Percentiles rank a stretch among this genome's conserved stretches.
Conservation (phyloP, 2,329 filamentous ascomycete genomes). For the Thermothelomyces thermophilus region DNA sequence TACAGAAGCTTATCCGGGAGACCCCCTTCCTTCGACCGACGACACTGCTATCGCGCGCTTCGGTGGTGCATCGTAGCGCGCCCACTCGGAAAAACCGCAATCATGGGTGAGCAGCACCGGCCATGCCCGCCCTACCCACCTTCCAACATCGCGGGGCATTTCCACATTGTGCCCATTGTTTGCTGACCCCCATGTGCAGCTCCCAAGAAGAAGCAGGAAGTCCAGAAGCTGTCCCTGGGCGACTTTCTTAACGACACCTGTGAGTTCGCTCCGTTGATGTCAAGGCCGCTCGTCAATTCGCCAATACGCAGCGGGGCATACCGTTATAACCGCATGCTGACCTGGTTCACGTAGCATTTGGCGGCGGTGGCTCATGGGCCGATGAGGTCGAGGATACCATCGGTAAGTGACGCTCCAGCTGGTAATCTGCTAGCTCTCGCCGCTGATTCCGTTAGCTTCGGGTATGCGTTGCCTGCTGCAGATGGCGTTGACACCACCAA, state of each 20-base stretch:
- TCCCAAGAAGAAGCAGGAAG: constrained; percentile 79
- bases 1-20: constrained; percentile 9
- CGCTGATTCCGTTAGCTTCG: constrained; percentile 23
- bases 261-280: constrained; percentile 47
- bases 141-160: constrained; percentile 3
- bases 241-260: constrained; percentile 90
- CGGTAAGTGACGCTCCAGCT: constrained; percentile 47
- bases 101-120: constrained; percentile 29
- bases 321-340: constrained; percentile 15
- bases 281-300: constrained; percentile 20
- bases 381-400: constrained; percentile 95
- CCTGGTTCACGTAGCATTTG: constrained; percentile 16
- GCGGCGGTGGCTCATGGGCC: constrained; percentile 73
- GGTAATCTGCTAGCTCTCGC: neutral
- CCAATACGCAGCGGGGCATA: constrained; percentile 26
- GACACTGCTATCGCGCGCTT: constrained; percentile 24
- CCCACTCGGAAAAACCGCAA: constrained; percentile 26
- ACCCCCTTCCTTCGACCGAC: constrained; percentile 17
- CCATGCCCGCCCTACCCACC: neutral
- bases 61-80: constrained; percentile 28
- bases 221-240: constrained; percentile 95
- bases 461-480: constrained; percentile 29
- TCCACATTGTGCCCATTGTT: neutral
- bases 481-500: neutral
- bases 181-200: constrained; percentile 44